These are phyloP conservation scores for Trichoderma aggressivum DNA, from an alignment of 2,329 filamentous ascomycete genomes.

Conservation along the genomic window DNA sequence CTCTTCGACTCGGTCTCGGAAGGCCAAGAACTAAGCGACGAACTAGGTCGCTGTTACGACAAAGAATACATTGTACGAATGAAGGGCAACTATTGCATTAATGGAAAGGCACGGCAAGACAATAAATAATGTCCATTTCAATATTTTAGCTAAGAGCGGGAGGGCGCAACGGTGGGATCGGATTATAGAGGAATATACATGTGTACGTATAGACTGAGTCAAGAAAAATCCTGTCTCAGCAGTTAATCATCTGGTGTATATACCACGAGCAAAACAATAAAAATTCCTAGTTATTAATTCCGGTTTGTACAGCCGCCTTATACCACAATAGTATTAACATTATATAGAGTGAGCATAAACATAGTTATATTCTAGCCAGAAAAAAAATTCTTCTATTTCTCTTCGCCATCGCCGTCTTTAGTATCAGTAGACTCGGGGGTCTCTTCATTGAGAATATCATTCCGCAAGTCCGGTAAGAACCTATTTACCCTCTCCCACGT, in stretches of 20 bases:
- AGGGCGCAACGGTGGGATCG: neutral
- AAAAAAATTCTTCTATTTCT: neutral
- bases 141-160: neutral
- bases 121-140: neutral
- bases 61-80: neutral
- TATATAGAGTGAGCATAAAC: neutral
- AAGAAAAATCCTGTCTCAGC: neutral
- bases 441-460: conserved; percentile 34
- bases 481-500: conserved; percentile 65
- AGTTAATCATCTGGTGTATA: neutral
- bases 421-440: neutral
- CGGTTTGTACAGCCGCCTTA: neutral
- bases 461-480: conserved; percentile 59
- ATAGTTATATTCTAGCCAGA: neutral
- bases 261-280: neutral
- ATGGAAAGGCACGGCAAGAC: neutral
- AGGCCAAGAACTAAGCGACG: neutral
- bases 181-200: neutral
- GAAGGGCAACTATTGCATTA: neutral
- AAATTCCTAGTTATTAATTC: neutral
- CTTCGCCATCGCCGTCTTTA: neutral
- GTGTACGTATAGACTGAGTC: neutral
- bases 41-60: neutral
- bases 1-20: neutral
- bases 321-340: neutral